Evolutionary conservation across 306 rosid species (phyloP), one percentile per base, ranked within the genome.

Genomic region (Cajanus cajan): DNA sequence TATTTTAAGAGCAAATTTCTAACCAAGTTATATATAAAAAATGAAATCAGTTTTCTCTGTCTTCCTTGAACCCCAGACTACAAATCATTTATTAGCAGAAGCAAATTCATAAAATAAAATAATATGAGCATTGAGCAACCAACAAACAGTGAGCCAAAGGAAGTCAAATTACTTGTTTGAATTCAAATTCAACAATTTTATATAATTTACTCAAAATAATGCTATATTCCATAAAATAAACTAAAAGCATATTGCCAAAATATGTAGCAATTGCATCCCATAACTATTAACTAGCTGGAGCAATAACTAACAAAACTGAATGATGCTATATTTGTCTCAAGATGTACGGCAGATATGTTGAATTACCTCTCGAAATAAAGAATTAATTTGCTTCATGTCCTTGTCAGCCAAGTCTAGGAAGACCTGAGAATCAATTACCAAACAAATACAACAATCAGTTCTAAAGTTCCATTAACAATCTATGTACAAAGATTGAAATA

Each of bases 401-500:
- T 92, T 95, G 80, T 91, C 96, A 39, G 93, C 82, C 90, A 95
- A 86, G 61, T 95, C 94, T 70, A 91, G 88, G 84, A 95, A 92
- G 70, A 95, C 91, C 98, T 95, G 85, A 63, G 61, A 85, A 78
- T 64, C 81, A 74, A 78, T 68, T 7, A 33, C 7, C 74, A 68
- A 78, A 58, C 6, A 43, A 47, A 73, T 48, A 45, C 41, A 85
- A 16, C 51, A 80, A 78, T 61, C 75, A 24, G 68, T 13, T 77
- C 40, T 24, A 1, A 74, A 54, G 50, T 67, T 61, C 36, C 47
- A 73, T 18, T 33, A 15, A 68, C 14, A 25, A 52, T 22, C 34
- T 61, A 18, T 34, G 76, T n/a, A n/a, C 51, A 68, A 11, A 62
- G 43, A 10, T 34, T 69, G 68, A 28, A 52, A 50, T 55, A 82